Evolutionary conservation across 768 basidiomycete genomes (phyloP).

Genomic region (Pisolithus tinctorius): DNA sequence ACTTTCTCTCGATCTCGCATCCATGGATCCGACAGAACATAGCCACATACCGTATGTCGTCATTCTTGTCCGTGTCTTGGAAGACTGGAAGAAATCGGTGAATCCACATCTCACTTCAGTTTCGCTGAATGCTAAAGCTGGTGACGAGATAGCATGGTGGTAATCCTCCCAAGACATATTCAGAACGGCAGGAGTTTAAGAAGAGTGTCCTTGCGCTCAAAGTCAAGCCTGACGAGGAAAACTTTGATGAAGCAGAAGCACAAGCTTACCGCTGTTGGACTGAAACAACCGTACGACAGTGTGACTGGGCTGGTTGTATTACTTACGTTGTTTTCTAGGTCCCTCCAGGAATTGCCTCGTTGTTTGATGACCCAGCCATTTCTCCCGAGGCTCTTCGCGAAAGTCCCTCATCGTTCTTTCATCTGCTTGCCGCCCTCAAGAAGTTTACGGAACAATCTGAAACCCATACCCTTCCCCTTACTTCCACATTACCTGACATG

Average conservation of each 20-base stretch:
- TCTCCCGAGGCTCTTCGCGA: slow-evolving; percentile 32
- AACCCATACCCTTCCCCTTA: slow-evolving; percentile 69
- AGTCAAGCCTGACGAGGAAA: slow-evolving; percentile 85
- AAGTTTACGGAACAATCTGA: slow-evolving; percentile 51
- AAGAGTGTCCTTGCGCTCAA: slow-evolving; percentile 53
- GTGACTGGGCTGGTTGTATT: slow-evolving; percentile 1
- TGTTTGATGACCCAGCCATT: slow-evolving; percentile 60
- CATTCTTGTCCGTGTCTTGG: slow-evolving; percentile 76
- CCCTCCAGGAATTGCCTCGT: slow-evolving; percentile 55
- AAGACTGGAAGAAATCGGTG: slow-evolving; percentile 77
- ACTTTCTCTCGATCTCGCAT: slow-evolving; percentile 58
- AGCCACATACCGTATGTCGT: slow-evolving; percentile 86
- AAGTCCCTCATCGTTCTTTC: slow-evolving; percentile 65
- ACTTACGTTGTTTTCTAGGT: slow-evolving; percentile 32
- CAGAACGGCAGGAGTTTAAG: slow-evolving; percentile 79
- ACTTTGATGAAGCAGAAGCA: slow-evolving; percentile 90
- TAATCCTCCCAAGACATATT: slow-evolving; percentile 40
- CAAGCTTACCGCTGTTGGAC: slow-evolving; percentile 83
- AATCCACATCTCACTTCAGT: slow-evolving; percentile 16
- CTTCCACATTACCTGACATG: slow-evolving; percentile 90
- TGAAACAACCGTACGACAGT: slow-evolving; percentile 34
- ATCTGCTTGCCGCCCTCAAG: slow-evolving; percentile 68
- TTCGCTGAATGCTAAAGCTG: background rate
- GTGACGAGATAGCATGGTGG: slow-evolving; percentile 53
- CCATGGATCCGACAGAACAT: slow-evolving; percentile 86